Evolutionary conservation across 495 filamentous ascomycete species (phyloP).

Genomic region (Jackrogersella minutella): DNA sequence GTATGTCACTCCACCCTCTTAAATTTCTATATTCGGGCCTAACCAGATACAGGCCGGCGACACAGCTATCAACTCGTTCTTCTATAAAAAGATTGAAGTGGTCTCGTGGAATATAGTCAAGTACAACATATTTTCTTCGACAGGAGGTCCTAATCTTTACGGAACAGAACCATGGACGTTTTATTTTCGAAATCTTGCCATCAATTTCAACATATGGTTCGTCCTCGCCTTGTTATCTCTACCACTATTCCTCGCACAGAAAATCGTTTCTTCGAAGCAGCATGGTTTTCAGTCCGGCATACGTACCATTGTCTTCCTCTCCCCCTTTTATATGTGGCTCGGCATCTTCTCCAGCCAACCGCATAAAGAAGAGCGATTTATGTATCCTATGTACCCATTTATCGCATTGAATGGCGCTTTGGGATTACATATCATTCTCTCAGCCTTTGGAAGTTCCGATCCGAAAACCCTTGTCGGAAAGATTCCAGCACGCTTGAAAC

Average conservation of each 20-base stretch:
- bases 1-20: conserved; percentile 59
- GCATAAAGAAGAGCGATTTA: conserved; percentile 98
- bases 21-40: neutral
- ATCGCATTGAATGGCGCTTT: conserved; percentile 93
- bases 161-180: conserved; percentile 98
- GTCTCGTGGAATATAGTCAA: conserved; percentile 92
- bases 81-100: conserved; percentile 78
- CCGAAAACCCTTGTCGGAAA: conserved; percentile 69
- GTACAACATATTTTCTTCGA: conserved; percentile 90
- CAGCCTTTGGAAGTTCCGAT: conserved; percentile 73
- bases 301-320: conserved; percentile 75
- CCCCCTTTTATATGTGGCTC: conserved; percentile 95
- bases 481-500: conserved; percentile 74
- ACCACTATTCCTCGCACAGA: conserved; percentile 65
- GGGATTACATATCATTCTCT: conserved; percentile 77
- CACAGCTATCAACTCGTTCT: conserved; percentile 74
- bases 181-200: conserved; percentile 86
- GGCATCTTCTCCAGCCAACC: conserved; percentile 88
- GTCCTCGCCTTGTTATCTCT: conserved; percentile 77
- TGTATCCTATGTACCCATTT: conserved; percentile 95
- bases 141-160: conserved; percentile 89
- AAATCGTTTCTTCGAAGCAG: conserved; percentile 51
- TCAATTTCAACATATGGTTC: conserved; percentile 98
- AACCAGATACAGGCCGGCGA: conserved; percentile 51
- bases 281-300: conserved; percentile 60